Conservation (phyloP, 306 rosid species). For the Mimosa bimucronata region DNA sequence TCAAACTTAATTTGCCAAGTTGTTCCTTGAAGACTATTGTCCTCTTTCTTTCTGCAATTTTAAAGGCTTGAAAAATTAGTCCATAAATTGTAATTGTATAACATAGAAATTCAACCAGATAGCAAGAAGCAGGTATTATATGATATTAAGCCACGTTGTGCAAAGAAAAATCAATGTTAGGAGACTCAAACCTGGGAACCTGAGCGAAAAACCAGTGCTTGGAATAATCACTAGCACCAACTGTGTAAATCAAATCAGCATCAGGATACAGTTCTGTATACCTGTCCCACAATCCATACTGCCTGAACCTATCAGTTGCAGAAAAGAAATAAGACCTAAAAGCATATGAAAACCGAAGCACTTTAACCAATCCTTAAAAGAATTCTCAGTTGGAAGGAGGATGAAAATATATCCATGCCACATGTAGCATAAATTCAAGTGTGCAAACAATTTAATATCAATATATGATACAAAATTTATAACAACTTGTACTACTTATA, state of each 20-base stretch:
- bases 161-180: constrained; percentile 14
- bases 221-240: constrained; percentile 63
- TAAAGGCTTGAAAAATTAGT: constrained; percentile 27
- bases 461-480: neutral
- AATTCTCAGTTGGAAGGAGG: constrained; percentile 28
- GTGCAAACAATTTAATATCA: constrained; percentile 1
- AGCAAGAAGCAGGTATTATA: constrained; percentile 16
- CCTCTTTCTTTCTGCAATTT: constrained; percentile 59
- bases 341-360: constrained; percentile 31
- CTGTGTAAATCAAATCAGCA: constrained; percentile 66
- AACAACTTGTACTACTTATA: neutral
- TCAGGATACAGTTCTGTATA: constrained; percentile 76
- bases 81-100: neutral
- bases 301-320: constrained; percentile 67
- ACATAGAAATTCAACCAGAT: constrained; percentile 28
- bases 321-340: constrained; percentile 29
- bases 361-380: constrained; percentile 21
- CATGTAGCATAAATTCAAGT: constrained; percentile 22
- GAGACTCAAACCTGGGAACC: constrained; percentile 62
- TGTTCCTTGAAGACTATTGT: constrained; percentile 67
- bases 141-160: constrained; percentile 21
- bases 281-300: constrained; percentile 93
- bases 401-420: constrained; percentile 9
- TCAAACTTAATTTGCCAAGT: constrained; percentile 91
- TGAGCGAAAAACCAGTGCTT: constrained; percentile 92